These are phyloP conservation scores for Plectranthus barbatus DNA, from an alignment of 257 asterid genomes.

Conservation along the genomic window DNA sequence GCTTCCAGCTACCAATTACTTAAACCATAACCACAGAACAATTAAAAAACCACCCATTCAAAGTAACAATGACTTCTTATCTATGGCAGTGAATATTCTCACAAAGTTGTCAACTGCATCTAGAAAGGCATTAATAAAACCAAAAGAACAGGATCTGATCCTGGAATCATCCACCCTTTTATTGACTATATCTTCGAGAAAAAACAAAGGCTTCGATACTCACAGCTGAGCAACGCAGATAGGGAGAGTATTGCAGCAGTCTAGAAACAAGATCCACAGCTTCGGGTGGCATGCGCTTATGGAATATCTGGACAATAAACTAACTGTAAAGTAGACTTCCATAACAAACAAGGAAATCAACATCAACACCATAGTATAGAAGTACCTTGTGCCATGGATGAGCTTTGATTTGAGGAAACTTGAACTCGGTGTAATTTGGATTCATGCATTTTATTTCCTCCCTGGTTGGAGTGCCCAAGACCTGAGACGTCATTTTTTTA, in stretches of 20 bases:
- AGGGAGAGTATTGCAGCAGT: slow-evolving; percentile 77
- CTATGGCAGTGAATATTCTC: too few species aligned
- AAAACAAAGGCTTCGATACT: slow-evolving; percentile 21
- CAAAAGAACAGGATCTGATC: background rate
- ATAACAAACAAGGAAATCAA: background rate
- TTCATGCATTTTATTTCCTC: slow-evolving; percentile 94
- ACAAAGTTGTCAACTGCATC: background rate
- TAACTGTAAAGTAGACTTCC: slow-evolving; percentile 8
- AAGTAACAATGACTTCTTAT: background rate
- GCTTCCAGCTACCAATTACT: background rate
- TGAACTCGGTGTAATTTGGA: slow-evolving; percentile 73
- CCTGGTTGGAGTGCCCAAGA: slow-evolving; percentile 82
- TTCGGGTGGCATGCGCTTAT: slow-evolving; percentile 73
- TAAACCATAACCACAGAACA: background rate
- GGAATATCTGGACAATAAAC: slow-evolving; percentile 46
- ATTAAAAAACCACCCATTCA: background rate
- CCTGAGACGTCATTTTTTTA: slow-evolving; percentile 29
- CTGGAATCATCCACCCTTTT: background rate
- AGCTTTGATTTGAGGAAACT: slow-evolving; percentile 77
- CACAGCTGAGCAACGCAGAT: slow-evolving; percentile 71
- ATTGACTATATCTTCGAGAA: background rate
- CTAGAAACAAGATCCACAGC: slow-evolving; percentile 80
- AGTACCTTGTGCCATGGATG: slow-evolving; percentile 82
- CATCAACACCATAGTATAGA: background rate
- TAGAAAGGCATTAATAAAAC: background rate